Evolutionary conservation across 495 filamentous ascomycete species (phyloP).

Genomic region (Hypoxylon fragiforme): DNA sequence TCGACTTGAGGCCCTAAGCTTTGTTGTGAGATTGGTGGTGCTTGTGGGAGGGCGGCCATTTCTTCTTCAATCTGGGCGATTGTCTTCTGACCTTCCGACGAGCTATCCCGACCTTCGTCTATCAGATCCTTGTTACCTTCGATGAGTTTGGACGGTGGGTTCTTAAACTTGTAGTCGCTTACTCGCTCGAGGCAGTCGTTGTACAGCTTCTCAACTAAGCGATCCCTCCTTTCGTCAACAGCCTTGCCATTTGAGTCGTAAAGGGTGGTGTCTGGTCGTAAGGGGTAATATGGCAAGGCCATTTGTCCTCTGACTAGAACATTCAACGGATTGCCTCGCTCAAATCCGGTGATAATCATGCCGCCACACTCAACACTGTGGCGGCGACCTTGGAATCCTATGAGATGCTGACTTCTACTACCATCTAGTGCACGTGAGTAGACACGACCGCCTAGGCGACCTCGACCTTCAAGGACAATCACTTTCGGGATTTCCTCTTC

Average conservation of each 20-base stretch:
- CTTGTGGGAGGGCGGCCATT: constrained; percentile 50
- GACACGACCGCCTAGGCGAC: constrained; percentile 87
- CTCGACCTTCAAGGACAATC: constrained; percentile 83
- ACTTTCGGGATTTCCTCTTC: constrained; percentile 72
- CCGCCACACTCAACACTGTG: constrained; percentile 94
- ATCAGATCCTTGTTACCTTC: constrained; percentile 87
- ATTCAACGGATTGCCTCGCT: constrained; percentile 91
- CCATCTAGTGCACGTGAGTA: constrained; percentile 79
- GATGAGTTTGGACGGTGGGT: constrained; percentile 65
- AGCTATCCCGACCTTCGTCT: constrained; percentile 76
- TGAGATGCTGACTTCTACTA: constrained; percentile 34
- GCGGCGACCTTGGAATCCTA: constrained; percentile 56
- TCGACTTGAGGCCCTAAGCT: constrained; percentile 53
- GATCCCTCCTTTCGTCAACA: constrained; percentile 79
- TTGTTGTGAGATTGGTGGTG: constrained; percentile 51
- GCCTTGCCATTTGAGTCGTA: constrained; percentile 85
- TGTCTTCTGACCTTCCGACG: constrained; percentile 67
- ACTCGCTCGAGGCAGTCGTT: constrained; percentile 92
- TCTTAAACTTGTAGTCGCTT: constrained; percentile 82
- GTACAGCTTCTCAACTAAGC: constrained; percentile 83
- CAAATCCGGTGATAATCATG: constrained; percentile 96
- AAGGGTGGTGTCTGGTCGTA: constrained; percentile 84
- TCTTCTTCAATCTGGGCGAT: constrained; percentile 72
- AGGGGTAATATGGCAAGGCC: constrained; percentile 78
- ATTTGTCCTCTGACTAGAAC: constrained; percentile 89